A percentile compares a stretch with the other conserved stretches of the same genome.
Conservation (phyloP, 768 basidiomycete species). For the Lactarius pseudohatsudake region DNA sequence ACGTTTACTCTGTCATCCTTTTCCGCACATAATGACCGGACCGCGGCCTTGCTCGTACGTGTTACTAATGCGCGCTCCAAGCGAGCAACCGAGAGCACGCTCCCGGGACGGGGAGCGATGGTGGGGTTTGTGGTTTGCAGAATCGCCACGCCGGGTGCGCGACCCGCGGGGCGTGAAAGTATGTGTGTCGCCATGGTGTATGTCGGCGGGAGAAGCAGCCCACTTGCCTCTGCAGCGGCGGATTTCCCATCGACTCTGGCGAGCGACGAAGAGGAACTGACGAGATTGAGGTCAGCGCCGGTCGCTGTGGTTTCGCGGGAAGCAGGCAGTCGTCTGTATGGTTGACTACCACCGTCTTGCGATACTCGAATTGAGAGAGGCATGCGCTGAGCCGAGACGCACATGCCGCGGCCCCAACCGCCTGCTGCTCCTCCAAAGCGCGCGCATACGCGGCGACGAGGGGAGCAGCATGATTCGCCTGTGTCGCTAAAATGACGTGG, state of each 20-base stretch:
- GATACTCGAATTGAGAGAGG: conserved; percentile 54
- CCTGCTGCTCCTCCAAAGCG: conserved; percentile 36
- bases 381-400: conserved; percentile 47
- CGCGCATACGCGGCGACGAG: conserved; percentile 50
- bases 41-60: conserved; percentile 48
- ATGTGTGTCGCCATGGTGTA: conserved; percentile 77
- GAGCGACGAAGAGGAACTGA: conserved; percentile 32
- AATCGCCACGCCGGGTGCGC: conserved; percentile 40
- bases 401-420: conserved; percentile 25
- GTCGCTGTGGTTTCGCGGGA: conserved; percentile 50
- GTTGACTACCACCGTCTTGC: conserved; percentile 61
- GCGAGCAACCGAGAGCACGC: conserved; percentile 54
- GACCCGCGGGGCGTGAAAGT: conserved; percentile 41
- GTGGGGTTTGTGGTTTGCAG: conserved; percentile 79
- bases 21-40: conserved; percentile 43
- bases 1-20: conserved; percentile 34
- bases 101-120: conserved; percentile 47
- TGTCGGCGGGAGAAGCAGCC: conserved; percentile 41
- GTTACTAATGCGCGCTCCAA: conserved; percentile 66
- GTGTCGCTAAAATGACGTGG: conserved; percentile 71
- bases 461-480: conserved; percentile 61
- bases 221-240: neutral
- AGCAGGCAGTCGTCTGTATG: conserved; percentile 64
- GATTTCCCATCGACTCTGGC: neutral
- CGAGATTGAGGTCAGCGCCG: conserved; percentile 67